Conservation (phyloP, 2,329 filamentous ascomycete genomes). For the Alternaria sp. region DNA sequence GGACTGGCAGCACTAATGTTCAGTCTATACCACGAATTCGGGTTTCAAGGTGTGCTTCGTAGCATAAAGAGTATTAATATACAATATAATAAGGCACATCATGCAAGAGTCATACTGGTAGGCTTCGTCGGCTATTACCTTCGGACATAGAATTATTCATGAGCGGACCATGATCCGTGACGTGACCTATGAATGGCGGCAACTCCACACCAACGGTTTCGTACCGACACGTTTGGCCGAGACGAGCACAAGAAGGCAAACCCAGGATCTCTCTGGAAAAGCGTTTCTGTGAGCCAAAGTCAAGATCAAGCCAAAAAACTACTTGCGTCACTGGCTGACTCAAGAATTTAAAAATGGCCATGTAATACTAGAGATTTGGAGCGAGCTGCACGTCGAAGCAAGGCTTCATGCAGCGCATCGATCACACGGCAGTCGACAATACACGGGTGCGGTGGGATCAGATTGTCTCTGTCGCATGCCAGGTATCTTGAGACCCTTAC, state of each 20-base stretch:
- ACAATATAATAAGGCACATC: neutral
- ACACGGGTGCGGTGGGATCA: slow-evolving; percentile 3
- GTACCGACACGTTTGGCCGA: neutral
- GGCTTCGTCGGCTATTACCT: neutral
- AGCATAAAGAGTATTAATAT: neutral
- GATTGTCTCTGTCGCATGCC: slow-evolving; percentile 2
- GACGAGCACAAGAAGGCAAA: neutral
- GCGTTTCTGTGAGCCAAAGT: neutral
- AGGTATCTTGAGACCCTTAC: too few relatives aligned
- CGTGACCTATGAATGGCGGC: neutral
- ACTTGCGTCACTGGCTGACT: neutral
- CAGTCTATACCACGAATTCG: neutral
- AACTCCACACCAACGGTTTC: neutral
- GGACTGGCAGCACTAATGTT: neutral
- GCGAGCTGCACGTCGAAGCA: neutral
- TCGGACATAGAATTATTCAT: neutral
- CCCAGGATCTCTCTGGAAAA: neutral
- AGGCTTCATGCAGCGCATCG: slow-evolving; percentile 1
- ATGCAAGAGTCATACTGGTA: neutral
- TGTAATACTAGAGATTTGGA: neutral
- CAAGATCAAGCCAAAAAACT: neutral
- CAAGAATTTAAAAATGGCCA: neutral
- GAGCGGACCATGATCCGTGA: neutral
- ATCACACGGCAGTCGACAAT: neutral
- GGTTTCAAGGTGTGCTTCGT: neutral